Conservation (phyloP, 129 eudicot genomes). For the Tanacetum coccineum region DNA sequence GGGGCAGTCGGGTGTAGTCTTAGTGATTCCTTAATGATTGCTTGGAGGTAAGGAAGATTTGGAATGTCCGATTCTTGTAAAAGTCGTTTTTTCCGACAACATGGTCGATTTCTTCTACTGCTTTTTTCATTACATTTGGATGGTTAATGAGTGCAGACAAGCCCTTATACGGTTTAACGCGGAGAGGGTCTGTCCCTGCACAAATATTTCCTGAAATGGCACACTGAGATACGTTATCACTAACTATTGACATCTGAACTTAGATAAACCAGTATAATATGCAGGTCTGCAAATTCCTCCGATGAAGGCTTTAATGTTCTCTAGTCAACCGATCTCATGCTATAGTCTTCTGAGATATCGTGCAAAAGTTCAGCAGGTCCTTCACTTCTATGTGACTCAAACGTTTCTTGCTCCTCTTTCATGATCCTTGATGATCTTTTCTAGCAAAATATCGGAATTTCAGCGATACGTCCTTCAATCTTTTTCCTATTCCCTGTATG, state of each 20-base stretch:
- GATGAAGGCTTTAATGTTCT: constrained; percentile 6
- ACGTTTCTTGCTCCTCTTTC: not conserved
- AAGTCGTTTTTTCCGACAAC: no score
- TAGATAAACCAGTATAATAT: no score
- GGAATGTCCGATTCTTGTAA: no score
- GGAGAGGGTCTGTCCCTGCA: not conserved
- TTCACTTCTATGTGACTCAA: not conserved
- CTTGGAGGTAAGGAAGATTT: constrained; percentile 5
- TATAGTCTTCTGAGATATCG: not conserved
- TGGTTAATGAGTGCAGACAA: not conserved
- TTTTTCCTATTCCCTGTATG: not conserved
- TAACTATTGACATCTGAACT: no score
- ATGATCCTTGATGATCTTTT: not conserved
- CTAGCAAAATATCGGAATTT: not conserved
- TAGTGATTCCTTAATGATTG: not conserved
- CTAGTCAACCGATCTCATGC: constrained; percentile 2
- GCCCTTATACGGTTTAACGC: not conserved
- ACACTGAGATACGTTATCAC: not conserved
- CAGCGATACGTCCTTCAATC: not conserved
- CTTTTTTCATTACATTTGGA: no score
- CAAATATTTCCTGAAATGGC: not conserved
- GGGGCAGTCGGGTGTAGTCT: not conserved
- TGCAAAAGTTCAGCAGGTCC: not conserved
- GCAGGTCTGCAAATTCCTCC: no score
- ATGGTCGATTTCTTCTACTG: no score